Evolutionary conservation across 805 yeast species (phyloP).

Genomic region (Ogataea allantospora): DNA sequence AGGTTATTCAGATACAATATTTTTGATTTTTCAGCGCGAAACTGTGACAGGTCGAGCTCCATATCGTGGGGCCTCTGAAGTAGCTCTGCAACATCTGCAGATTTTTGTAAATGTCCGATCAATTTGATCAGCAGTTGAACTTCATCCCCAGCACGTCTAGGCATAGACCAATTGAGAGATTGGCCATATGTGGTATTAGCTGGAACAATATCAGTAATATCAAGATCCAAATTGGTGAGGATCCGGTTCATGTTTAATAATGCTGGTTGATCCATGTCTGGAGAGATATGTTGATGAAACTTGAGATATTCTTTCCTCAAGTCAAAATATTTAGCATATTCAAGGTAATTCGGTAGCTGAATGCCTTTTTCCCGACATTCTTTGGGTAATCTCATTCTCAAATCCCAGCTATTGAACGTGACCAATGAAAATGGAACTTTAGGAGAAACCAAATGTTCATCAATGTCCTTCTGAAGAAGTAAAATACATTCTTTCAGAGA

Average conservation of each 20-base stretch:
- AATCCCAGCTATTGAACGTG: constrained; percentile 62
- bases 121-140: constrained; percentile 45
- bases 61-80: constrained; percentile 75
- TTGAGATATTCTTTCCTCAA: constrained; percentile 67
- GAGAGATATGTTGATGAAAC: constrained; percentile 62
- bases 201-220: constrained; percentile 20
- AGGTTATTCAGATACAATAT: constrained; percentile 79
- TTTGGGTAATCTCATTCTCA: constrained; percentile 74
- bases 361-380: constrained; percentile 79
- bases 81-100: constrained; percentile 49
- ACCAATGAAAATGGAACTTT: constrained; percentile 61
- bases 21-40: constrained; percentile 68
- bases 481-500: constrained; percentile 62
- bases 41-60: constrained; percentile 66
- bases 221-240: constrained; percentile 22
- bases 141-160: constrained; percentile 45
- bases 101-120: constrained; percentile 42
- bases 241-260: constrained; percentile 21
- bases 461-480: constrained; percentile 50
- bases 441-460: constrained; percentile 40
- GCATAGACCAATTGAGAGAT: constrained; percentile 28
- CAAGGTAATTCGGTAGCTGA: constrained; percentile 69
- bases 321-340: constrained; percentile 75
- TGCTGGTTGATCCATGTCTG: constrained; percentile 39
- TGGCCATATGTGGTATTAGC: constrained; percentile 11